Evolutionary conservation across 169 alveolate species (phyloP), one percentile per base, ranked within the genome.

Genomic region (Cryptosporidium parvum): DNA sequence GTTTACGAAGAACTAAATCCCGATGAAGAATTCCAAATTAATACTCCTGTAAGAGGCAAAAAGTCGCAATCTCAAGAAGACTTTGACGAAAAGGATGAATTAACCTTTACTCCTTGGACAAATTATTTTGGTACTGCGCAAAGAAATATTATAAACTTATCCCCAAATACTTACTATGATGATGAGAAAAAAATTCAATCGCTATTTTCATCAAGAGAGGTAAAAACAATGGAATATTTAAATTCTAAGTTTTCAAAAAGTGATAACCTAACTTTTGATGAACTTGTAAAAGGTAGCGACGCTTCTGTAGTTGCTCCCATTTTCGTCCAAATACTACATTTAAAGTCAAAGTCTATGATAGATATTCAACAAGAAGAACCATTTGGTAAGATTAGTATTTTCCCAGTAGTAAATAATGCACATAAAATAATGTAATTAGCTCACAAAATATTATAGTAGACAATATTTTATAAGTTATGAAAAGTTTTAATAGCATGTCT

Each of bases 101-200:
- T 80, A 39, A 80, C 62, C 33, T 80, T 42, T 31, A 80, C 89
- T 58, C 89, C 89, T 26, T 80, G 89, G 89, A 80, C 89, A 29
- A 80, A 45, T 16, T 80, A 80, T 80, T 33, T 73, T 1, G 45
- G 45, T 23, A 80, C 70, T 65, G 33, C 62, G 39, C 42, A 45
- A 33, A 80, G 80, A 45, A 37, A 37, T 16, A 14, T n/a, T 31
- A n/a, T 33, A n/a, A 3, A n/a, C 29, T 7, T 7, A 37, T 35
- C 72, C 1, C 52, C 72, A 14, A 37, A 65, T 37, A 33, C 33
- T 16, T 26, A 65, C 35, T n/a, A 73, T n/a, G 70, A 80, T 16
- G 33, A 53, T 26, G 75, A 59, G 35, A 59, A 23, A 31, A 65
- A 10, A 33, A 44, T 62, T n/a, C 70, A 42, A 48, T 62, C 73